Conservation (phyloP, 306 rosid species). For the Acmispon strigosus region DNA sequence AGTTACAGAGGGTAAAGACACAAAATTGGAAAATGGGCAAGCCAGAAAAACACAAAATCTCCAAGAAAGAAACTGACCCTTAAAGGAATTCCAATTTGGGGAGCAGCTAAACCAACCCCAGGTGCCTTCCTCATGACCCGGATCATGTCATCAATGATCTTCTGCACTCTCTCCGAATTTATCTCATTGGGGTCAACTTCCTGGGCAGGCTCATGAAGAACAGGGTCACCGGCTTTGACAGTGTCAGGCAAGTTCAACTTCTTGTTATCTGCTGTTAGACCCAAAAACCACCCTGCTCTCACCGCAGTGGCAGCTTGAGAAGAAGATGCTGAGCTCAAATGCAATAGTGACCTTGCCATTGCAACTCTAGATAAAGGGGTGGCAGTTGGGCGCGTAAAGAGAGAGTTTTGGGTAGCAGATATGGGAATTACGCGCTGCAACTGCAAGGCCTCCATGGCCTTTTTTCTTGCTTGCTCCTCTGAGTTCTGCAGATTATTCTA, state of each 20-base stretch:
- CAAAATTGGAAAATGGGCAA: not conserved
- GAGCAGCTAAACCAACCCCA: slow-evolving; percentile 93
- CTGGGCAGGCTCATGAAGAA: slow-evolving; percentile 76
- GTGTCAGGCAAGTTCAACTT: slow-evolving; percentile 48
- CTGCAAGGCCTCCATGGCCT: slow-evolving; percentile 44
- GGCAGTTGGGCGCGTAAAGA: not conserved
- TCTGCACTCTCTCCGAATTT: slow-evolving; percentile 68
- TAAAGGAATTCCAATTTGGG: slow-evolving; percentile 83
- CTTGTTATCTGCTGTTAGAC: slow-evolving; percentile 51
- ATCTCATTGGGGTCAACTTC: slow-evolving; percentile 56
- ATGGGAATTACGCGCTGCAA: slow-evolving; percentile 15
- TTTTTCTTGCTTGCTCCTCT: not conserved
- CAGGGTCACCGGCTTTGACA: slow-evolving; percentile 93
- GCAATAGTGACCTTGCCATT: slow-evolving; percentile 8
- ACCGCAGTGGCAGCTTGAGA: slow-evolving; percentile 18
- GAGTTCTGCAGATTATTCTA: not conserved
- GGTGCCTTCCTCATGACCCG: slow-evolving; percentile 75
- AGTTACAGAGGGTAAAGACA: not conserved
- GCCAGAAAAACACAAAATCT: not conserved
- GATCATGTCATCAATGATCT: slow-evolving; percentile 81
- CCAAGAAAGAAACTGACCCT: slow-evolving; percentile 38
- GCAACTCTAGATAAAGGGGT: slow-evolving; percentile 24
- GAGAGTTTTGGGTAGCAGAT: slow-evolving; percentile 9
- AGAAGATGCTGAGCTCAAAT: slow-evolving; percentile 28
- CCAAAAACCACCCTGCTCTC: slow-evolving; percentile 82